Conservation (phyloP, 2,329 filamentous ascomycete species). For the Botryotinia calthae region DNA sequence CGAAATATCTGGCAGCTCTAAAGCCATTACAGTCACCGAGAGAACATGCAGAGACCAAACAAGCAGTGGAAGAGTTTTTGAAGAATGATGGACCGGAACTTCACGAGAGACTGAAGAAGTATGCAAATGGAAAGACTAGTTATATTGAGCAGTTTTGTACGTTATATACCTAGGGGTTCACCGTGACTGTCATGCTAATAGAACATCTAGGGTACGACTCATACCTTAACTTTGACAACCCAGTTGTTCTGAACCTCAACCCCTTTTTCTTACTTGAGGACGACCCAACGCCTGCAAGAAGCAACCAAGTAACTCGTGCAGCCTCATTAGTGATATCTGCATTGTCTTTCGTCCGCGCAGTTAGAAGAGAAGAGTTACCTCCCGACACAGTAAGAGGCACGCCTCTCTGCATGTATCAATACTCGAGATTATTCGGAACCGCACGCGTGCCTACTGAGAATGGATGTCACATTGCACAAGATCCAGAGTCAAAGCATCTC, state of each 20-base stretch:
- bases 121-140: slow-evolving; percentile 85
- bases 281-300: slow-evolving; percentile 91
- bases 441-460: slow-evolving; percentile 90
- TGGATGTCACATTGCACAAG: slow-evolving; percentile 93
- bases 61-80: slow-evolving; percentile 80
- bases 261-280: slow-evolving; percentile 97
- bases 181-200: slow-evolving; percentile 16
- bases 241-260: slow-evolving; percentile 94
- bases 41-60: slow-evolving; percentile 79
- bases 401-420: slow-evolving; percentile 97
- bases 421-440: slow-evolving; percentile 90
- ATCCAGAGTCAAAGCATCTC: slow-evolving; percentile 88
- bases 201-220: slow-evolving; percentile 85
- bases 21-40: slow-evolving; percentile 76
- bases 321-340: slow-evolving; percentile 89
- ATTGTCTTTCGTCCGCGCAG: slow-evolving; percentile 86
- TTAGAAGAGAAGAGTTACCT: slow-evolving; percentile 86
- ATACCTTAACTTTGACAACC: slow-evolving; percentile 96
- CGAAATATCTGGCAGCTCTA: slow-evolving; percentile 76
- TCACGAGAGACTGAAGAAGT: slow-evolving; percentile 85
- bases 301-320: slow-evolving; percentile 93
- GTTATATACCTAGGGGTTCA: slow-evolving; percentile 39
- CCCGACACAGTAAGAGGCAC: slow-evolving; percentile 82
- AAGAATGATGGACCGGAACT: slow-evolving; percentile 76
- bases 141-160: slow-evolving; percentile 99